These are phyloP conservation scores for Coemansia sp. DNA, from an alignment of 192 early-diverging fungal genomes.

Conservation along the genomic window DNA sequence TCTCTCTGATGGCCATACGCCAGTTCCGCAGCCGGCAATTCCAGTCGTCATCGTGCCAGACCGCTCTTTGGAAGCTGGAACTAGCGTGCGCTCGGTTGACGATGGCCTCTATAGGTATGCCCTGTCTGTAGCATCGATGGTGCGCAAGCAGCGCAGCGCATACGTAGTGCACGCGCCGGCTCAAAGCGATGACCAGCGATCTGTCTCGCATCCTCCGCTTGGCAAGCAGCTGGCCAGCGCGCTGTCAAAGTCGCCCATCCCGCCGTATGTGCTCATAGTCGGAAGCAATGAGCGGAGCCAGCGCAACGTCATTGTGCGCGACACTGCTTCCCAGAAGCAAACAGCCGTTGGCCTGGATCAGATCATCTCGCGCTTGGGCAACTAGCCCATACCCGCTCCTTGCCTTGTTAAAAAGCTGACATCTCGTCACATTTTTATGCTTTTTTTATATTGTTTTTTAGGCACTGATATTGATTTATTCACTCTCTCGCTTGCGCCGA, in stretches of 20 bases:
- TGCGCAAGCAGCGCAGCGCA: constrained; percentile 10
- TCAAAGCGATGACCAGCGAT: background rate
- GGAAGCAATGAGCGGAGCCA: constrained; percentile 25
- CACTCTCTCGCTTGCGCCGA: background rate
- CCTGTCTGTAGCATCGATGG: constrained; percentile 13
- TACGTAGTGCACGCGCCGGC: constrained; percentile 16
- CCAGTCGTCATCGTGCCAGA: constrained; percentile 42
- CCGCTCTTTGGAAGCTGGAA: background rate
- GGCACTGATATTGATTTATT: too few species aligned
- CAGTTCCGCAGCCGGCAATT: constrained; percentile 1
- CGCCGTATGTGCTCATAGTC: constrained; percentile 22
- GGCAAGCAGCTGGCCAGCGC: constrained; percentile 36
- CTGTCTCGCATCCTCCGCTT: constrained; percentile 9
- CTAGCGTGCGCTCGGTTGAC: background rate
- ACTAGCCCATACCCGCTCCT: background rate
- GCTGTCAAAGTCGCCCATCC: constrained; percentile 6
- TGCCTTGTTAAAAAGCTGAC: too few species aligned
- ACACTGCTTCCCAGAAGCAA: constrained; percentile 13
- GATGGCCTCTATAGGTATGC: constrained; percentile 32
- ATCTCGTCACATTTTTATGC: too few species aligned
- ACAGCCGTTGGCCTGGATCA: background rate
- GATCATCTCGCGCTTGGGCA: constrained; percentile 2
- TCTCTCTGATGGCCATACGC: constrained; percentile 12
- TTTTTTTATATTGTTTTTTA: too few species aligned
- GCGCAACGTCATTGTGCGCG: constrained; percentile 9